These are phyloP conservation scores for Ceratocystis variospora DNA, from an alignment of 2,329 filamentous ascomycete genomes.

Conservation along the genomic window DNA sequence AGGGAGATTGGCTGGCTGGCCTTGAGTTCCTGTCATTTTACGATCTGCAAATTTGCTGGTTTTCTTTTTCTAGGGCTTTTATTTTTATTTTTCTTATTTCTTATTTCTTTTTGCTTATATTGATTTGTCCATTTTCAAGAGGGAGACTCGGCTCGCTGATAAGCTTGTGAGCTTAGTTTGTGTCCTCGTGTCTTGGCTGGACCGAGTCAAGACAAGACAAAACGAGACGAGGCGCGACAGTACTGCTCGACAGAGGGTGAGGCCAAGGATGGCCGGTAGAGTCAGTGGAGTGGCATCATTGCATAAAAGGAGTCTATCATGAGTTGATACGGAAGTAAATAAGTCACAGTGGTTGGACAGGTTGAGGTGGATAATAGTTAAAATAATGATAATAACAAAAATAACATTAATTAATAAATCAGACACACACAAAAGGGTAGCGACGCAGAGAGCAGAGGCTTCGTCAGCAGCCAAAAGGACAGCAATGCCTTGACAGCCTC, in stretches of 20 bases:
- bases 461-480: background rate
- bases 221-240: background rate
- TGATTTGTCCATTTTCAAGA: background rate
- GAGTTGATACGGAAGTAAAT: too few relatives aligned
- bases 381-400: too few relatives aligned
- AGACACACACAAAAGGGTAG: too few relatives aligned
- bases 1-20: background rate
- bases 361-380: too few relatives aligned
- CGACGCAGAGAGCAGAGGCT: too few relatives aligned
- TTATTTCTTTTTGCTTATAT: background rate
- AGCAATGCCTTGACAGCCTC: background rate
- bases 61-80: background rate
- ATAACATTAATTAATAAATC: too few relatives aligned
- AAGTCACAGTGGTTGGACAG: too few relatives aligned
- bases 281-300: background rate
- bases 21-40: background rate
- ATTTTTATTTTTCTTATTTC: background rate
- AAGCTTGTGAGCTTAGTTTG: background rate
- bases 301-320: too few relatives aligned
- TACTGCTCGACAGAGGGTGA: background rate
- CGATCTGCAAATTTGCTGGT: background rate
- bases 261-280: background rate
- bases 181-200: background rate
- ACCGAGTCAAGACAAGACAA: slow-evolving; percentile 1
- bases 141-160: background rate